Conservation (phyloP, 768 basidiomycete genomes). For the Nevesoporus exiguus region DNA sequence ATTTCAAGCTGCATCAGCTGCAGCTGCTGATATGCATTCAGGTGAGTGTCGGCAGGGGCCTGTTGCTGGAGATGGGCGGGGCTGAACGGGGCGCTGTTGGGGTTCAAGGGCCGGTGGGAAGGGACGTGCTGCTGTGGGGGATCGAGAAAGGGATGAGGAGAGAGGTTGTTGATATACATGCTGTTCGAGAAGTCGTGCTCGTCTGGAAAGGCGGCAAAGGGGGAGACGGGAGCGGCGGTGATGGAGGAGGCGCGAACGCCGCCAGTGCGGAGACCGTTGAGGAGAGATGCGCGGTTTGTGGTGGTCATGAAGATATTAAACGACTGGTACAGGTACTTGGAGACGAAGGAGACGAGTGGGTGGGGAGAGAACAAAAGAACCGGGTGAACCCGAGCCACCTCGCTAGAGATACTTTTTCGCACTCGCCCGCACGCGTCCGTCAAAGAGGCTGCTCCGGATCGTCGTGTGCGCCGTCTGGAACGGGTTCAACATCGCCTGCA, state of each 20-base stretch:
- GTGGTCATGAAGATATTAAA: constrained; percentile 43
- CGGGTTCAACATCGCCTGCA: constrained; percentile 86
- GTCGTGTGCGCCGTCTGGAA: constrained; percentile 89
- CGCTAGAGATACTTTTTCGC: constrained; percentile 76
- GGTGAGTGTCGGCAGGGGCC: constrained; percentile 40
- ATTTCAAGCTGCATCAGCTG: constrained; percentile 86
- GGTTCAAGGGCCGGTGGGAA: constrained; percentile 48
- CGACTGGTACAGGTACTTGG: constrained; percentile 25
- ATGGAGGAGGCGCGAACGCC: constrained; percentile 77
- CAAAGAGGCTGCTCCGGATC: constrained; percentile 80
- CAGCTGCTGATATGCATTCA: constrained; percentile 65
- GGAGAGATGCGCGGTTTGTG: constrained; percentile 73
- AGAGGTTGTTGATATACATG: constrained; percentile 43
- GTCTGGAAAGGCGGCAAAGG: constrained; percentile 42
- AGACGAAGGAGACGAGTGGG: constrained; percentile 9
- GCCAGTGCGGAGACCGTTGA: constrained; percentile 85
- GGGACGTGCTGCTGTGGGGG: constrained; percentile 63
- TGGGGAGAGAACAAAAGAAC: constrained; percentile 19
- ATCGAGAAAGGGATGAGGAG: constrained; percentile 56
- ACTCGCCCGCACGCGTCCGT: constrained; percentile 76
- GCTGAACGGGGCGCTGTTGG: constrained; percentile 48
- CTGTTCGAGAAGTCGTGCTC: constrained; percentile 53
- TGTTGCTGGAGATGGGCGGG: constrained; percentile 44
- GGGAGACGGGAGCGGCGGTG: constrained; percentile 62
- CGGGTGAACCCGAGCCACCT: constrained; percentile 16